Percentiles rank a stretch among this genome's conserved stretches.
phyloP scores from a whole-genome alignment of 2,329 filamentous ascomycete genomes.

The Blumeria hordei region DNA sequence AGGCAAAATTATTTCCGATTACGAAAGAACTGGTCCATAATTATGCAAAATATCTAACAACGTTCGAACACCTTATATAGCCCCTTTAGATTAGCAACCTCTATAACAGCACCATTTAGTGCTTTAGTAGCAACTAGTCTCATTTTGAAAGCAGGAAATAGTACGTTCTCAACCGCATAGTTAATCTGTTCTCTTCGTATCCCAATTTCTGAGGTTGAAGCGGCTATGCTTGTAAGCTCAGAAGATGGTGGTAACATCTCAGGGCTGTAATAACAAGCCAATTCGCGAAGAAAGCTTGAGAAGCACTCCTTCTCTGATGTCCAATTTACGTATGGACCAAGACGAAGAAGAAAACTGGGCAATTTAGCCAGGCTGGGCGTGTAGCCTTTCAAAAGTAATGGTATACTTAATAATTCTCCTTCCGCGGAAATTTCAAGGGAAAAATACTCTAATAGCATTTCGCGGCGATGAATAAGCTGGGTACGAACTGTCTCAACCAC shows the following conservation, averaged over 20 bases:
- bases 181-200: slow-evolving; percentile 43
- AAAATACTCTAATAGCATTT: slow-evolving; percentile 89
- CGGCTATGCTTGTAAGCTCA: slow-evolving; percentile 14
- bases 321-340: slow-evolving; percentile 83
- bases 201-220: slow-evolving; percentile 23
- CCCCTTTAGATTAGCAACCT: slow-evolving; percentile 79
- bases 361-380: slow-evolving; percentile 67
- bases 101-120: slow-evolving; percentile 49
- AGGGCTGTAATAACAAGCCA: slow-evolving; percentile 77
- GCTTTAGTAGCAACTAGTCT: slow-evolving; percentile 60
- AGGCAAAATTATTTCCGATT: no score
- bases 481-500: slow-evolving; percentile 39
- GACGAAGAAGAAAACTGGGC: slow-evolving; percentile 62
- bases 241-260: slow-evolving; percentile 45
- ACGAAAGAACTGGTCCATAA: no score
- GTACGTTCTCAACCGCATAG: slow-evolving; percentile 54
- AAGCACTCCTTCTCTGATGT: slow-evolving; percentile 67
- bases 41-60: slow-evolving; percentile 27
- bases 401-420: slow-evolving; percentile 56
- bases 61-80: slow-evolving; percentile 88
- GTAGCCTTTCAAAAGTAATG: slow-evolving; percentile 73
- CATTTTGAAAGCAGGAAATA: slow-evolving; percentile 75
- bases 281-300: slow-evolving; percentile 56
- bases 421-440: slow-evolving; percentile 56
- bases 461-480: slow-evolving; percentile 49